Base-by-base conservation (phyloP, 2,329 filamentous ascomycete genomes). In the Neurospora crassa region DNA sequence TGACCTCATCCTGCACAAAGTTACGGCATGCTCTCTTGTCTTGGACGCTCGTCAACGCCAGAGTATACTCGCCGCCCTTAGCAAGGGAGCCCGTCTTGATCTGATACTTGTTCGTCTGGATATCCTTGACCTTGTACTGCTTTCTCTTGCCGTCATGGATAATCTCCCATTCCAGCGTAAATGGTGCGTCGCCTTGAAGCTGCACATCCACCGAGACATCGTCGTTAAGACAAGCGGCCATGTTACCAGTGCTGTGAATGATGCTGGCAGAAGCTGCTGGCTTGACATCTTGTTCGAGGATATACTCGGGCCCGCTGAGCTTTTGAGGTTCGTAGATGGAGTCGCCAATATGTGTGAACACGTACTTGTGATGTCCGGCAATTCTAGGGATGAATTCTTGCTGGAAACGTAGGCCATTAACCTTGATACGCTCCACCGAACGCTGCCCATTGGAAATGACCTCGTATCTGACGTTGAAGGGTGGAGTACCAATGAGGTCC, bases 401-500 rank as follows among this genome's bases (percentile, higher is more conserved):
- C 78, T 97, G 94, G 73, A 93, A 89, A 70, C 95, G 89, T 71
- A 97, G 85, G 5, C 91, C 91, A n/a, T 87, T 81, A 67, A 96
- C 85, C 18, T 80, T 81, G 63, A 91, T 85, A 18, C 80, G 84
- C 73, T 89, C 83, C 71, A 85, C 82, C 72, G 85, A 83, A 10
- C 86, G 82, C 20, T 85, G 85, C 6, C 88, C 87, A 69, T 86
- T 88, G 76, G 88, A 89, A 71, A 89, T 86, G 71, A 94, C 86
- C 63, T 90, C 90, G 79, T 97, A 99, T 29, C 85, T 84, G 67
- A 99, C 85, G n/a, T 85, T 84, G 81, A 99, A 99, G 1, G 95
- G 95, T 67, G 96, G 95, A 0, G 94, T 97, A 73, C 96, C 96
- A 40, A 95, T 91, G 47, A 99, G 85, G 78, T 98, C 94, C 68